Base-by-base conservation (phyloP, 306 rosid genomes). In the Psophocarpus tetragonolobus region DNA sequence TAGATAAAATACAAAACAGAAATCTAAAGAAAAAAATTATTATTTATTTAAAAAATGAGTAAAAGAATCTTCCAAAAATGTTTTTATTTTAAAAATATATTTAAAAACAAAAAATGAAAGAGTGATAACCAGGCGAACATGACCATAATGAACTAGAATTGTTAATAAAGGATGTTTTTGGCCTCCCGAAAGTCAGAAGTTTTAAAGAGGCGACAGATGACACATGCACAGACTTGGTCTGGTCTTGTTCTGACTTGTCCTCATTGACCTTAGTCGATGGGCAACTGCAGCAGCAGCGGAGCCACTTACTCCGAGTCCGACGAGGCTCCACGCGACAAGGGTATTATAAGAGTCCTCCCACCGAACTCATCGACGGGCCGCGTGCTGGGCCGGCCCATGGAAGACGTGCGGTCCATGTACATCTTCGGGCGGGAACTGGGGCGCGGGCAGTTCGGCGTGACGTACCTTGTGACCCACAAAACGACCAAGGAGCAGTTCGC, bases 361-460 rank as follows among this genome's bases (percentile, higher is more conserved):
- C 81, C 96, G 7, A 15, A 84, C 33, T 58, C 84, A 39, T 17
- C 80, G 24, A 6, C 77, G 4, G 97, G 98, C 87, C 95, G 97
- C 8, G 87, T 95, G 53, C 83, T 95, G n/a, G 87, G 89, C 79
- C 91, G 93, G 17, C 97, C 96, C 60, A 74, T 92, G 83, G 91
- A 90, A 69, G 98, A 95, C 79, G 89, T 91, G 20, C 88, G 97
- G 8, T 78, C 92, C 13, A 45, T 47, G 57, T 95, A 89, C 89
- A 76, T 74, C 56, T 95, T 95, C 83, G 93, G 96, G 47, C 92
- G 98, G n/a, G 97, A 95, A 50, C 97, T 95, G 13, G 98, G 98
- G 20, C 98, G 97, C 0, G 98, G 98, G 36, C 98, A 95, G 62
- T 95, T 91, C 79, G 98, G 98, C 51, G 92, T 95, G 0, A 95